Evolutionary conservation across 2,329 filamentous ascomycete species (phyloP).

Genomic region (Trichoderma cornu-damae): DNA sequence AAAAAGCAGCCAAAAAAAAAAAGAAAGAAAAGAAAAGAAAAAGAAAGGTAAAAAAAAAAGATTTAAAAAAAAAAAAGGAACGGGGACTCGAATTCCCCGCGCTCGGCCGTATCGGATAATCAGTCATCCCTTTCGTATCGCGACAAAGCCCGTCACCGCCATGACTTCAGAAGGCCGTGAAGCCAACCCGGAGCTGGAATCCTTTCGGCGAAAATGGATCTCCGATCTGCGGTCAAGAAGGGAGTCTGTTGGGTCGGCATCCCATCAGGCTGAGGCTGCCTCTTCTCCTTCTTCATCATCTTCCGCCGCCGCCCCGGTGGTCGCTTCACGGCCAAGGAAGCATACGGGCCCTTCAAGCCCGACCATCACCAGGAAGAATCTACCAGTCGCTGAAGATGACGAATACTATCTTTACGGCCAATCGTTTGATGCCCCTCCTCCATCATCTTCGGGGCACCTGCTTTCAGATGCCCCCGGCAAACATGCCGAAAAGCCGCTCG

Average conservation of each 20-base stretch:
- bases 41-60: too few species aligned
- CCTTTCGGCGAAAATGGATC: conserved; percentile 79
- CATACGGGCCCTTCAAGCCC: conserved; percentile 1
- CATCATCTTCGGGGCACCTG: conserved; percentile 17
- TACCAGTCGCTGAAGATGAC: conserved; percentile 15
- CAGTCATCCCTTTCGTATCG: background rate
- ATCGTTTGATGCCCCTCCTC: conserved; percentile 21
- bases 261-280: background rate
- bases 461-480: conserved; percentile 18
- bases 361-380: background rate
- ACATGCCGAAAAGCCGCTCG: conserved; percentile 21
- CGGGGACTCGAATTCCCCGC: conserved; percentile 17
- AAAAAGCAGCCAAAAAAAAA: too few species aligned
- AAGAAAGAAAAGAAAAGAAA: too few species aligned
- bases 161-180: conserved; percentile 20
- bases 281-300: background rate
- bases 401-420: conserved; percentile 17
- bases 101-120: conserved; percentile 18
- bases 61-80: too few species aligned
- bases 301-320: conserved; percentile 1
- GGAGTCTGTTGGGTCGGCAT: background rate
- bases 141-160: conserved; percentile 1
- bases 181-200: conserved; percentile 69
- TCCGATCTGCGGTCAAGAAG: conserved; percentile 61
- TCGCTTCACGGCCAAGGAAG: background rate